phyloP scores from a whole-genome alignment of 306 rosid genomes.

The Castanea crenata region DNA sequence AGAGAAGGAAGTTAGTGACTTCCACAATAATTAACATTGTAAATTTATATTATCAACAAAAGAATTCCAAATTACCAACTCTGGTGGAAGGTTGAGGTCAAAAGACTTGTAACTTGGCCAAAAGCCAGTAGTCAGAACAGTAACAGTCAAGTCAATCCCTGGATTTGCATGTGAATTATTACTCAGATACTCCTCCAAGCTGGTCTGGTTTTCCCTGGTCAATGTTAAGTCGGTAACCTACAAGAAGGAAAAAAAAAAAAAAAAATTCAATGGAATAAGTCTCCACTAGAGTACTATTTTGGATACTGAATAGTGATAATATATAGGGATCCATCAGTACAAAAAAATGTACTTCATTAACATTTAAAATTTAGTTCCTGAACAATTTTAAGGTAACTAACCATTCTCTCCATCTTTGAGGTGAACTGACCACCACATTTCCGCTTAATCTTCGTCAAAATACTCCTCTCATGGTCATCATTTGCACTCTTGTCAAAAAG shows the following conservation, averaged over 20 bases:
- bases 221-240: slow-evolving; percentile 76
- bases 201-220: slow-evolving; percentile 66
- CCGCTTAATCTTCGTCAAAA: slow-evolving; percentile 69
- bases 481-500: slow-evolving; percentile 83
- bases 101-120: slow-evolving; percentile 93
- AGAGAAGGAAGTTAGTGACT: not conserved
- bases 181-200: slow-evolving; percentile 63
- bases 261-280: not conserved
- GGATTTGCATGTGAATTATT: slow-evolving; percentile 44
- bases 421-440: slow-evolving; percentile 88
- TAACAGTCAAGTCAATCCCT: slow-evolving; percentile 77
- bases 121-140: slow-evolving; percentile 77
- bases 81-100: slow-evolving; percentile 74
- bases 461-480: slow-evolving; percentile 69
- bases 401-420: slow-evolving; percentile 98
- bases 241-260: not conserved
- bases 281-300: not conserved
- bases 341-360: not conserved
- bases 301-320: not conserved
- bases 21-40: not conserved
- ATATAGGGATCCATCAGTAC: not conserved
- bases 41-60: slow-evolving; percentile 3
- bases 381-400: slow-evolving; percentile 24
- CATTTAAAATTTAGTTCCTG: not conserved
- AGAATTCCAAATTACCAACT: slow-evolving; percentile 56